phyloP scores from a whole-genome alignment of 140 eudicot species.

The Anethum foeniculum region DNA sequence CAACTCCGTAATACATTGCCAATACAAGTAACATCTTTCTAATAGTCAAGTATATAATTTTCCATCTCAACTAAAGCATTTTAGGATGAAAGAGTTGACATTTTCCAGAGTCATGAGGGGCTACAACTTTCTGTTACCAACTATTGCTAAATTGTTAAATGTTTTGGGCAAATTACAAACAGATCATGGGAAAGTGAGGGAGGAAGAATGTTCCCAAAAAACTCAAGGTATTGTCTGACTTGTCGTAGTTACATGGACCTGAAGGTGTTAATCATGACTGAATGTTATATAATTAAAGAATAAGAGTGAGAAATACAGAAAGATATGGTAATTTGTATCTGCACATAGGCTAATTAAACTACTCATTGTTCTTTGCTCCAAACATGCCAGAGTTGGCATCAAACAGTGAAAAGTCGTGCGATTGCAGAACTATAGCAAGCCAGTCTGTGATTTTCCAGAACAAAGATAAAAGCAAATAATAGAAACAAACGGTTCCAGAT shows the following conservation, averaged over 20 bases:
- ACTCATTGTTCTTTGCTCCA: not conserved
- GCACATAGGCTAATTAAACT: not conserved
- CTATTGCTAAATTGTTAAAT: not conserved
- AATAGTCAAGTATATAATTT: not conserved
- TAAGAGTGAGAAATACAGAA: not conserved
- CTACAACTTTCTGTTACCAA: not conserved
- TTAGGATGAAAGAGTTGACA: not conserved
- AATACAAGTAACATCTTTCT: not conserved
- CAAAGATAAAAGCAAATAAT: not conserved
- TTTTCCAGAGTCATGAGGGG: not conserved
- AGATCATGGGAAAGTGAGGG: too few species aligned
- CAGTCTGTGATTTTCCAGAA: not conserved
- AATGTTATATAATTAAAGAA: too few species aligned
- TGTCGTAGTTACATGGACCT: not conserved
- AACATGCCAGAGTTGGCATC: not conserved
- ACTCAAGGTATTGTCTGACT: too few species aligned
- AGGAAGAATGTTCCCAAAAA: too few species aligned
- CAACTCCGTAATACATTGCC: not conserved
- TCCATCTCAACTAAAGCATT: not conserved
- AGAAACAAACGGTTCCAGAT: not conserved
- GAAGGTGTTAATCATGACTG: not conserved
- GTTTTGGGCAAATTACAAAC: not conserved
- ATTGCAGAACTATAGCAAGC: not conserved
- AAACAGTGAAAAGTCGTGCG: not conserved
- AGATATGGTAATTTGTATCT: conserved; percentile 1